These are phyloP conservation scores for Penicillium sclerotigenum DNA, from an alignment of 2,329 filamentous ascomycete genomes.

Conservation along the genomic window DNA sequence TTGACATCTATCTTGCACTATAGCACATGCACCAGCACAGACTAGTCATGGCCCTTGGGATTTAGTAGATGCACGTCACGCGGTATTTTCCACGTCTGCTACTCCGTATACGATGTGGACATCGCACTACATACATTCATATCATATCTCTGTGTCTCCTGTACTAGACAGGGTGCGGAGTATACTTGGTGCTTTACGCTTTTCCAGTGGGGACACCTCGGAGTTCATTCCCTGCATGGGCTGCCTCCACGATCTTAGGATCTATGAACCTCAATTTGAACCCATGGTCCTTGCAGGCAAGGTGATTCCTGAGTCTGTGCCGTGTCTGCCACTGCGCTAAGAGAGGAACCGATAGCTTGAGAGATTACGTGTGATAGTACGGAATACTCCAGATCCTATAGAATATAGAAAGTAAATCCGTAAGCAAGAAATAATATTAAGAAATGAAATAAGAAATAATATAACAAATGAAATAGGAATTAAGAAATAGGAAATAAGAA, in stretches of 20 bases:
- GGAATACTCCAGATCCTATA: neutral
- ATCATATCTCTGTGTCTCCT: neutral
- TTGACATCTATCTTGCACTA: conserved; percentile 17
- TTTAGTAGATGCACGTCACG: neutral
- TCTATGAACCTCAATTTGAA: conserved; percentile 6
- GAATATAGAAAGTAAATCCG: neutral
- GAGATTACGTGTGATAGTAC: neutral
- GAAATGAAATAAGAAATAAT: neutral
- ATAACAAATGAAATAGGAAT: neutral
- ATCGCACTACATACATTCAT: neutral
- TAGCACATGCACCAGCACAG: neutral
- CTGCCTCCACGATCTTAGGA: conserved; percentile 17
- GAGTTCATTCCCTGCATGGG: conserved; percentile 16
- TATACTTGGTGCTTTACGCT: neutral
- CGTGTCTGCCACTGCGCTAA: conserved; percentile 12
- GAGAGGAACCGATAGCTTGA: neutral
- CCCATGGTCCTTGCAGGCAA: conserved; percentile 9
- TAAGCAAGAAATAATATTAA: neutral
- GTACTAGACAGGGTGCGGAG: no score
- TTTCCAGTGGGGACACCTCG: conserved; percentile 5
- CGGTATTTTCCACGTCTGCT: neutral
- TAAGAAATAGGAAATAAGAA: conserved; percentile 10
- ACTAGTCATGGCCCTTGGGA: neutral
- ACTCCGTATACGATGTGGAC: neutral
- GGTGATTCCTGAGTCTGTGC: conserved; percentile 2